phyloP scores from a whole-genome alignment of 129 eudicot genomes.

The Flaveria sonorensis region DNA sequence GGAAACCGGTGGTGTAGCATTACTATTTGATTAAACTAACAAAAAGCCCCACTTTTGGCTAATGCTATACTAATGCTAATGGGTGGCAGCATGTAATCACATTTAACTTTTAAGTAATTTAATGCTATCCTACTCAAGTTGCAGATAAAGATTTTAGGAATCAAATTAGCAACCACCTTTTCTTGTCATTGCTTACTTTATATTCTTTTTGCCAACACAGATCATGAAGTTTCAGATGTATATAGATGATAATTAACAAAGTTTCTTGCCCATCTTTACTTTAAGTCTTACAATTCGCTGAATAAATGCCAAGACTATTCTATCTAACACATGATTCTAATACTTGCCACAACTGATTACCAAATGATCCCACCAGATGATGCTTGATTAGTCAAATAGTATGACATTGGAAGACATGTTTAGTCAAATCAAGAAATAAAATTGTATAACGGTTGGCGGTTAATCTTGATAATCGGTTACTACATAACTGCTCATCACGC shows the following conservation, averaged over 20 bases:
- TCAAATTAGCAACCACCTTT: conserved; percentile 26
- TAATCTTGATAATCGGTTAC: no score
- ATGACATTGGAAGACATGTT: no score
- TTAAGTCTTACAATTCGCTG: neutral
- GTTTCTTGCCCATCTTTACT: neutral
- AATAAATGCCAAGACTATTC: neutral
- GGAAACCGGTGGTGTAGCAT: neutral
- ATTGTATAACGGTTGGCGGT: no score
- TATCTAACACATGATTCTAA: neutral
- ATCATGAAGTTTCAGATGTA: conserved; percentile 11
- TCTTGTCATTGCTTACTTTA: conserved; percentile 26
- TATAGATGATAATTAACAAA: neutral
- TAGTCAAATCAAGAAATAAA: no score
- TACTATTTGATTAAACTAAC: conserved; percentile 27
- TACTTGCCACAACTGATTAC: no score
- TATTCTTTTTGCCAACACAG: neutral
- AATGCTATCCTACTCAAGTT: conserved; percentile 39
- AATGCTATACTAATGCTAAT: conserved; percentile 25
- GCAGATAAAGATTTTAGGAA: conserved; percentile 38
- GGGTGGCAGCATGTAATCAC: conserved; percentile 31
- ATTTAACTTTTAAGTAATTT: conserved; percentile 17
- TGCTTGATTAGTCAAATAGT: no score
- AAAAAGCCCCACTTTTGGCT: conserved; percentile 32
- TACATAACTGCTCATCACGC: no score
- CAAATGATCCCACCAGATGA: no score